These are phyloP conservation scores for Haplographium delicatum DNA, from an alignment of 495 filamentous ascomycete genomes.

Conservation along the genomic window DNA sequence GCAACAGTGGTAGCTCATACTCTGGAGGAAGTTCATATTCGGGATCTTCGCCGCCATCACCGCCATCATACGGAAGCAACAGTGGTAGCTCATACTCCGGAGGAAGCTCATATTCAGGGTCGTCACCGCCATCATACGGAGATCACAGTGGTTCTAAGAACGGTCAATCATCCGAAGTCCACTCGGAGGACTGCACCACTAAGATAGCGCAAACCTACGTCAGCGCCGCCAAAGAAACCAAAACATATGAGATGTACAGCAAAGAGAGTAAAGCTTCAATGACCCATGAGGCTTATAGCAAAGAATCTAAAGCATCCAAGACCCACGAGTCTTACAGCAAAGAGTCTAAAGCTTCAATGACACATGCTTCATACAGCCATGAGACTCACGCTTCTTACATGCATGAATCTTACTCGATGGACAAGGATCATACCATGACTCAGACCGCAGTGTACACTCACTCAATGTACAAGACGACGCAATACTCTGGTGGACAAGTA, in stretches of 20 bases:
- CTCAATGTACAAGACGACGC: no score
- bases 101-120: neutral
- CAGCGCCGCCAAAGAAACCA: neutral
- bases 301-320: neutral
- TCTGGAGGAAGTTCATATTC: no score
- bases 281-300: neutral
- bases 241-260: neutral
- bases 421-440: no score
- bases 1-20: no score
- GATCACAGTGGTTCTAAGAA: neutral
- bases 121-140: neutral
- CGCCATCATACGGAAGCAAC: constrained; percentile 1
- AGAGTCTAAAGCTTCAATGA: neutral
- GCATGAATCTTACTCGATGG: neutral
- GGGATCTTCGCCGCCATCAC: no score
- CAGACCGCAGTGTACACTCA: neutral
- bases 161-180: neutral
- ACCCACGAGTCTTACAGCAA: neutral
- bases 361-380: neutral
- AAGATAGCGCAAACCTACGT: neutral
- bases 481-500: neutral
- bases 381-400: neutral
- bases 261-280: neutral
- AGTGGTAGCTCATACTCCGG: neutral
- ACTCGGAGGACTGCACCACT: neutral